Evolutionary conservation across 2,329 filamentous ascomycete genomes (phyloP).

Genomic region (Aspergillus melleus): DNA sequence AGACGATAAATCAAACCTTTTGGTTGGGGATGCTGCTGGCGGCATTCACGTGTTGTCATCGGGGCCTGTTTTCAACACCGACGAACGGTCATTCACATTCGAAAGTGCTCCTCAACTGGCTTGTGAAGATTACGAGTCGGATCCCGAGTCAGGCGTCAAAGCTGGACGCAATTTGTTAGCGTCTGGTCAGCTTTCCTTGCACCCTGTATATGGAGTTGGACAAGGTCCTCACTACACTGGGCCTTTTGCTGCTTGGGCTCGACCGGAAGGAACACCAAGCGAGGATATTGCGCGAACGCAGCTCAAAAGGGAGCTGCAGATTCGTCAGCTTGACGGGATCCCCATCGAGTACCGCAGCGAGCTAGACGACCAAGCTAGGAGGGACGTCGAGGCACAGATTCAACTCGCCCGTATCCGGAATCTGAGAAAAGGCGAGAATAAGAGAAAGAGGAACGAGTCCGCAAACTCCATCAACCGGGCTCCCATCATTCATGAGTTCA

Average conservation of each 20-base stretch:
- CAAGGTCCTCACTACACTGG: slow-evolving; percentile 43
- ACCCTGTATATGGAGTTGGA: slow-evolving; percentile 40
- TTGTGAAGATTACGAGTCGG: slow-evolving; percentile 7
- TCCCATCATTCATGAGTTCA: slow-evolving; percentile 2
- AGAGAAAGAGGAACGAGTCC: slow-evolving; percentile 17
- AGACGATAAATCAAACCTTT: slow-evolving; percentile 54
- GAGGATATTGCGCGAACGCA: slow-evolving; percentile 24
- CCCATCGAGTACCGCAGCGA: slow-evolving; percentile 18
- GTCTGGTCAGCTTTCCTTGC: slow-evolving; percentile 33
- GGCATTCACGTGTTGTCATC: slow-evolving; percentile 54
- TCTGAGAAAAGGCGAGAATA: slow-evolving; percentile 15
- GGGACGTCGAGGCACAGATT: slow-evolving; percentile 24
- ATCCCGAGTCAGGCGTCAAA: slow-evolving; percentile 27
- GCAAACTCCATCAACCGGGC: neutral
- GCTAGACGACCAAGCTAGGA: slow-evolving; percentile 19
- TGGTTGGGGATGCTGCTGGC: slow-evolving; percentile 59
- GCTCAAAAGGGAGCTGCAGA: slow-evolving; percentile 26
- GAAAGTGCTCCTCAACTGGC: slow-evolving; percentile 21
- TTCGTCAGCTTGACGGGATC: slow-evolving; percentile 33
- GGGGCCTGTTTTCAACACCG: slow-evolving; percentile 25
- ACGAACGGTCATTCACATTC: slow-evolving; percentile 25
- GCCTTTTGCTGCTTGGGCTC: slow-evolving; percentile 44
- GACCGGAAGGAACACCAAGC: slow-evolving; percentile 23
- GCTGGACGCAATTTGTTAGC: slow-evolving; percentile 30
- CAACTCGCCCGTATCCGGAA: slow-evolving; percentile 32